Conservation (phyloP, 1,284 basidiomycete species). For the Cerrena zonata region DNA sequence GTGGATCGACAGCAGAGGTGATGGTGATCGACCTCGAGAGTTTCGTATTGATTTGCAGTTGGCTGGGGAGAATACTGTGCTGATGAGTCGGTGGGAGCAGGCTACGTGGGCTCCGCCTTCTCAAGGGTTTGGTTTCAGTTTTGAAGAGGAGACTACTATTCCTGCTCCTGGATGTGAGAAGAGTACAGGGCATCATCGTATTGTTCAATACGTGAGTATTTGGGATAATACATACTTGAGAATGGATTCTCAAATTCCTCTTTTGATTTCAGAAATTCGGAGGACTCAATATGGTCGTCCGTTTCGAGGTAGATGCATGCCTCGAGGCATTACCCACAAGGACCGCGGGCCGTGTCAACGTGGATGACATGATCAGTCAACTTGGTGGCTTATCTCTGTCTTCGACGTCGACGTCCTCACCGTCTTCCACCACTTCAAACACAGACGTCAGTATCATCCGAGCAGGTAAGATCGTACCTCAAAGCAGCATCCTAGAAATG, state of each 20-base stretch:
- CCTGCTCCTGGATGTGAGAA: slow-evolving; percentile 10
- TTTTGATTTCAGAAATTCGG: slow-evolving; percentile 35
- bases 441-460: slow-evolving; percentile 12
- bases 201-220: slow-evolving; percentile 14
- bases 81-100: slow-evolving; percentile 49
- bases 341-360: background rate
- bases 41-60: slow-evolving; percentile 57
- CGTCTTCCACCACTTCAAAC: background rate
- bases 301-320: slow-evolving; percentile 47
- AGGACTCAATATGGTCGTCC: slow-evolving; percentile 44
- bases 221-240: background rate
- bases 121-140: slow-evolving; percentile 6
- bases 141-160: slow-evolving; percentile 11
- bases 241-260: background rate
- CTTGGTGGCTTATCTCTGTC: slow-evolving; percentile 5
- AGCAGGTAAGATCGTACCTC: slow-evolving; percentile 26
- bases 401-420: background rate
- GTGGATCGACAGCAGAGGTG: slow-evolving; percentile 37
- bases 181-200: slow-evolving; percentile 11
- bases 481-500: slow-evolving; percentile 35
- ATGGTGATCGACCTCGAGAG: slow-evolving; percentile 5
- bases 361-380: slow-evolving; percentile 7
- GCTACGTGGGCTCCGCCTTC: slow-evolving; percentile 23
- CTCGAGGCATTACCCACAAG: slow-evolving; percentile 10
- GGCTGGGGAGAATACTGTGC: slow-evolving; percentile 44